Evolutionary conservation across 2,329 filamentous ascomycete species (phyloP).

Genomic region (Curvularia sp.): DNA sequence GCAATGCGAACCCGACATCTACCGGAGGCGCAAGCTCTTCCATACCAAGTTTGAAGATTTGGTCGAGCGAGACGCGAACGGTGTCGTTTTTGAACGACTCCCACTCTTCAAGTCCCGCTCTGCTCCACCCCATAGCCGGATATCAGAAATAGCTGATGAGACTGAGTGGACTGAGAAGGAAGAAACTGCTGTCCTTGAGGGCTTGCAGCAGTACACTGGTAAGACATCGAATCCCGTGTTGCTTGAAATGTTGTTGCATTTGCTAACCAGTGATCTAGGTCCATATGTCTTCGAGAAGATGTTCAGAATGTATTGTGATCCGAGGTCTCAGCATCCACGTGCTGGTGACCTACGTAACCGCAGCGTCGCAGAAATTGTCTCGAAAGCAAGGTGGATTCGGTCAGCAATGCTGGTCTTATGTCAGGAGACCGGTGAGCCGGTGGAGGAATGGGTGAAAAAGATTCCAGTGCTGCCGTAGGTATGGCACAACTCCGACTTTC

Average conservation of each 20-base stretch:
- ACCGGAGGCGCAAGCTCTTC: slow-evolving; percentile 16
- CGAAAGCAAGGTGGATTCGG: slow-evolving; percentile 33
- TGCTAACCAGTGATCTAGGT: slow-evolving; percentile 20
- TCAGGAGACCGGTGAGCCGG: slow-evolving; percentile 10
- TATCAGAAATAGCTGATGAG: slow-evolving; percentile 17
- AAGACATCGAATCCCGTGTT: slow-evolving; percentile 10
- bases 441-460: neutral
- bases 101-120: slow-evolving; percentile 48
- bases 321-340: slow-evolving; percentile 1
- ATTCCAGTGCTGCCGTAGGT: neutral
- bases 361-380: slow-evolving; percentile 39
- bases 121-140: slow-evolving; percentile 22
- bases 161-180: slow-evolving; percentile 44
- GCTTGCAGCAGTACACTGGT: slow-evolving; percentile 37
- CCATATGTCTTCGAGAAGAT: slow-evolving; percentile 39
- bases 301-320: slow-evolving; percentile 37
- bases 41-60: slow-evolving; percentile 23
- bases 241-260: neutral
- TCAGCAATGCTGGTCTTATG: slow-evolving; percentile 20
- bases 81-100: slow-evolving; percentile 49
- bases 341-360: slow-evolving; percentile 36
- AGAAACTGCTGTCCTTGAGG: slow-evolving; percentile 43
- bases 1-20: slow-evolving; percentile 32
- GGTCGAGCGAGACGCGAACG: slow-evolving; percentile 50
- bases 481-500: neutral